phyloP scores from a whole-genome alignment of 78 protist species.

The Andalucia godoyi region DNA sequence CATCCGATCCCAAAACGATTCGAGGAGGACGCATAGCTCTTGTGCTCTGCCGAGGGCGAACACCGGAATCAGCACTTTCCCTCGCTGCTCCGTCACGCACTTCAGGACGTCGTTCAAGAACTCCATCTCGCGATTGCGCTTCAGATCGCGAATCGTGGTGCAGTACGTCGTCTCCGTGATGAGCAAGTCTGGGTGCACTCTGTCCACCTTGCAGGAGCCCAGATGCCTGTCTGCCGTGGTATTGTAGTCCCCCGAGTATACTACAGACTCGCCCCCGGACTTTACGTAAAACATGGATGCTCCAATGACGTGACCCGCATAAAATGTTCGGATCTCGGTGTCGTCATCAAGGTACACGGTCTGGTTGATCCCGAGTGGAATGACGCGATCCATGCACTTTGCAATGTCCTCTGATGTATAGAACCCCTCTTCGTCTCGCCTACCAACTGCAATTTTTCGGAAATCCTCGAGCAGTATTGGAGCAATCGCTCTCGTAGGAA shows the following conservation, averaged over 20 bases:
- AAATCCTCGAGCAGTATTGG: slow-evolving; percentile 86
- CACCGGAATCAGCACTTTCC: slow-evolving; percentile 89
- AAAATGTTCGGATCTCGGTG: slow-evolving; percentile 72
- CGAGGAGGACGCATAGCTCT: slow-evolving; percentile 87
- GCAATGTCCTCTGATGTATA: slow-evolving; percentile 69
- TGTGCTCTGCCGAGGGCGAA: slow-evolving; percentile 97
- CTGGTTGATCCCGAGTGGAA: slow-evolving; percentile 54
- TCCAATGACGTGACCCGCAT: slow-evolving; percentile 96
- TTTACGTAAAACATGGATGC: slow-evolving; percentile 87
- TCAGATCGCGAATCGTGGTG: slow-evolving; percentile 85
- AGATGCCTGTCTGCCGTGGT: slow-evolving; percentile 97
- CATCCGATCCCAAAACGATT: slow-evolving; percentile 83
- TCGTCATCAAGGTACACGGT: slow-evolving; percentile 44
- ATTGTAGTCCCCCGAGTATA: slow-evolving; percentile 98
- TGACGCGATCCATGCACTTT: slow-evolving; percentile 76
- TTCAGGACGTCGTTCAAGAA: slow-evolving; percentile 73
- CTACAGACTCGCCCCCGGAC: slow-evolving; percentile 54
- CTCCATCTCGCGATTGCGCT: slow-evolving; percentile 79
- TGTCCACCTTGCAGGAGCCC: slow-evolving; percentile 38
- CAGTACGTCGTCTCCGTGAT: slow-evolving; percentile 94
- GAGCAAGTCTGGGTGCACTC: slow-evolving; percentile 77
- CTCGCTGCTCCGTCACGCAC: slow-evolving; percentile 36
- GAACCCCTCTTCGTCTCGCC: slow-evolving; percentile 55
- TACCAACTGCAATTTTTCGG: slow-evolving; percentile 50
- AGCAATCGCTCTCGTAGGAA: slow-evolving; percentile 82